Evolutionary conservation across 192 early-diverging fungal species (phyloP), one percentile per base, ranked within the genome.

Genomic region (Umbelopsis ramanniana): DNA sequence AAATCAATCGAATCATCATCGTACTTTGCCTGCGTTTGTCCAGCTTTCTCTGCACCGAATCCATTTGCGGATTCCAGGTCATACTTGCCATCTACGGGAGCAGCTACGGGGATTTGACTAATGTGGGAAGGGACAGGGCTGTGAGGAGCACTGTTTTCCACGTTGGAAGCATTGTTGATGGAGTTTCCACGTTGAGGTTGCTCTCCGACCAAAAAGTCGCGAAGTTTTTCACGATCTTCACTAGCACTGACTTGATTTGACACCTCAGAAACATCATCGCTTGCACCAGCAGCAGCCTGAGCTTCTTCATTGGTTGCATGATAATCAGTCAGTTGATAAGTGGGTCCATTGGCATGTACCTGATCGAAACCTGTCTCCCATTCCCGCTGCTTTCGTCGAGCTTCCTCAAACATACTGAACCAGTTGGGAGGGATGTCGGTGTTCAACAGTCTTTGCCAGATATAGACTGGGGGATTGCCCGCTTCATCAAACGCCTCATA

Each of bases 391-490:
- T 68, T 72, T 23, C 70, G 47, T 43, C 75, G 71, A 29, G 74
- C 79, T 70, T 80, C 79, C 52, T 80, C 79, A 54, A 80, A 76
- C 46, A 80, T 69, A 6, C 52, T 46, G 50, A 76, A 76, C 79
- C 79, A 80, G 50, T 80, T 80, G 15, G 29, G 21, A 12, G 79
- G 79, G 14, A 76, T 55, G 6, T 54, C 33, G 11, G 67, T 75
- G 53, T 70, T 76, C 22, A 80, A 50, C n/a, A 66, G 70, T 8
- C 72, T 54, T 10, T 70, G 37, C 79, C 79, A 80, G 33, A 80
- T 46, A 71, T 80, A 68, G 52, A 80, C 69, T 60, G 74, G 79
- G 11, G 79, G 79, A 14, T 80, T 80, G 11, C 79, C 79, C 26
- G 72, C 48, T 26, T 69, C 66, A 68, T 80, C 79, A 70, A 80